phyloP scores from a whole-genome alignment of 169 alveolate genomes.

The Eimeria tenella region DNA sequence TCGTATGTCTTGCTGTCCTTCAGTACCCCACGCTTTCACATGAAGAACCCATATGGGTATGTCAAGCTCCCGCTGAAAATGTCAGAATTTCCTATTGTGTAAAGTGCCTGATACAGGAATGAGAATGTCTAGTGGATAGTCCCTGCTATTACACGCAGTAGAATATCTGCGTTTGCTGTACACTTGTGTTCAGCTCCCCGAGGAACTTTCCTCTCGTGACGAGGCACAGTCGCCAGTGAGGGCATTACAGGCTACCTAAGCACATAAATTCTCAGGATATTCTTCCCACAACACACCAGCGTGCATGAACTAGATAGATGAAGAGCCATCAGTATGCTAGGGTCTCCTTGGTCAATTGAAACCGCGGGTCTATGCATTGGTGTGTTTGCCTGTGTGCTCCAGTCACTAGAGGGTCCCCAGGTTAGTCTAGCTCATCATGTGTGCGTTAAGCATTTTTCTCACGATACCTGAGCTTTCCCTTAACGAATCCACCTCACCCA shows the following conservation, averaged over 20 bases:
- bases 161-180: neutral
- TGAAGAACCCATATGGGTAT: neutral
- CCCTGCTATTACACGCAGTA: neutral
- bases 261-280: too few relatives aligned
- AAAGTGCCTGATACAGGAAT: neutral
- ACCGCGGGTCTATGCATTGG: neutral
- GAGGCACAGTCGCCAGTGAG: constrained; percentile 5
- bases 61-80: neutral
- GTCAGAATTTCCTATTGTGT: neutral
- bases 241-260: too few relatives aligned
- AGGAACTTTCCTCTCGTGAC: constrained; percentile 40
- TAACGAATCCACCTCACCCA: neutral
- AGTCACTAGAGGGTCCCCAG: constrained; percentile 19
- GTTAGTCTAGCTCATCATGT: neutral
- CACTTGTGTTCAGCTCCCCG: constrained; percentile 28
- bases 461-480: neutral
- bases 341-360: neutral
- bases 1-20: neutral
- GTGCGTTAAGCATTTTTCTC: neutral
- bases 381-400: constrained; percentile 12
- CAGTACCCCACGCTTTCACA: constrained; percentile 60
- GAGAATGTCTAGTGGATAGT: neutral
- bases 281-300: neutral
- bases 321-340: neutral
- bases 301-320: neutral